Conservation (phyloP, 2,329 filamentous ascomycete genomes). For the Aquanectria penicillioides region DNA sequence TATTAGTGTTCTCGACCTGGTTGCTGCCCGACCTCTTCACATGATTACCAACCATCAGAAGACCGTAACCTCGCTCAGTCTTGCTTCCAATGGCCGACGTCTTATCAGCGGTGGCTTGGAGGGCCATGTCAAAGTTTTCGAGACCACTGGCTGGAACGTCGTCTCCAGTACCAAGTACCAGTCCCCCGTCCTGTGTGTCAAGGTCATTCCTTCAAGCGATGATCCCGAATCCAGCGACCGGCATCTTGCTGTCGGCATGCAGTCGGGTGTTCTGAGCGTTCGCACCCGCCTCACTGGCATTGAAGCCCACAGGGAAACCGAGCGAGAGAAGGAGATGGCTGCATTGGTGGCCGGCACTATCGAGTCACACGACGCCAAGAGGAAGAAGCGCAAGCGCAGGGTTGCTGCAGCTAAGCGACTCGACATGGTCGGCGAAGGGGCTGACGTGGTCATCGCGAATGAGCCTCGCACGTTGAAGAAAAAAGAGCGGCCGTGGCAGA, state of each 20-base stretch:
- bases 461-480: constrained; percentile 62
- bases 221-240: constrained; percentile 74
- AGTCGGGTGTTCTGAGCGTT: constrained; percentile 90
- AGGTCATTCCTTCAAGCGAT: constrained; percentile 67
- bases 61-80: constrained; percentile 87
- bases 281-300: constrained; percentile 87
- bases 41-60: constrained; percentile 96
- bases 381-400: constrained; percentile 73
- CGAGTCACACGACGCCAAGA: constrained; percentile 78
- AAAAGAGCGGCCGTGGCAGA: constrained; percentile 81
- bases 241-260: constrained; percentile 94
- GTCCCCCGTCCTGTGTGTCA: constrained; percentile 86
- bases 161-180: constrained; percentile 96
- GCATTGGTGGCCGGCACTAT: constrained; percentile 81
- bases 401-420: constrained; percentile 62
- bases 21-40: constrained; percentile 87
- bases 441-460: constrained; percentile 88
- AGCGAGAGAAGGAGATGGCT: constrained; percentile 86
- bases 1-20: constrained; percentile 90
- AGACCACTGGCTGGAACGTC: constrained; percentile 94
- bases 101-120: constrained; percentile 91
- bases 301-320: constrained; percentile 79
- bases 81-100: constrained; percentile 82
- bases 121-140: constrained; percentile 96
- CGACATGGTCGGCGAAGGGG: constrained; percentile 84